Conservation (phyloP, 129 eudicot species). For the Silybum marianum region DNA sequence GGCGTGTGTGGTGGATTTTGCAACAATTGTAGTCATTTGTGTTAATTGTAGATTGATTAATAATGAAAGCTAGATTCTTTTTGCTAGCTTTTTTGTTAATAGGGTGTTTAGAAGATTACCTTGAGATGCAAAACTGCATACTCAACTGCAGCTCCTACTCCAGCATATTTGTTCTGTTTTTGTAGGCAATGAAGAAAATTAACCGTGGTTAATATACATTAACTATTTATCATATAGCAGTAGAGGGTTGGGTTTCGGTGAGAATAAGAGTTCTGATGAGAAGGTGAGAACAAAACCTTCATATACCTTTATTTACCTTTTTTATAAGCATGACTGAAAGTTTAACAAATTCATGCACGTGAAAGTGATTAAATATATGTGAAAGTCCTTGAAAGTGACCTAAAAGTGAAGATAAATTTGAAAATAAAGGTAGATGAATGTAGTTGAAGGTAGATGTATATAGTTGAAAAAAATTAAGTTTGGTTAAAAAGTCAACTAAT, state of each 20-base stretch:
- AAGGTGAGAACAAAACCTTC: too few relatives aligned
- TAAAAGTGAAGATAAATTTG: too few relatives aligned
- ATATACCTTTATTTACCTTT: too few relatives aligned
- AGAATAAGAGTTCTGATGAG: background rate
- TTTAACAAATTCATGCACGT: too few relatives aligned
- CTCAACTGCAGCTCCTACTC: constrained; percentile 92
- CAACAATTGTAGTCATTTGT: background rate
- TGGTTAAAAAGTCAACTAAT: too few relatives aligned
- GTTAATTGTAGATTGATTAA: background rate
- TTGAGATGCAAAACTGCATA: constrained; percentile 97
- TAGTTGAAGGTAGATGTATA: too few relatives aligned
- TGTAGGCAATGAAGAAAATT: constrained; percentile 1
- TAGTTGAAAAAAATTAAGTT: too few relatives aligned
- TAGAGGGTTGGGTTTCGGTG: background rate
- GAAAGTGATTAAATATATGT: too few relatives aligned
- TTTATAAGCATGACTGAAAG: too few relatives aligned
- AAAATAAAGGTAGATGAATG: too few relatives aligned
- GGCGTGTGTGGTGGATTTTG: background rate
- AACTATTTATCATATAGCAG: background rate
- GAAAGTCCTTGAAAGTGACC: too few relatives aligned
- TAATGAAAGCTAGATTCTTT: background rate
- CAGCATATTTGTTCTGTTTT: constrained; percentile 67
- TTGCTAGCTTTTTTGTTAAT: background rate
- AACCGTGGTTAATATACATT: background rate
- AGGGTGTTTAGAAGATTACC: constrained; percentile 39